Evolutionary conservation across 2,329 filamentous ascomycete genomes (phyloP).

Genomic region (Tolypocladium cylindrosporum): DNA sequence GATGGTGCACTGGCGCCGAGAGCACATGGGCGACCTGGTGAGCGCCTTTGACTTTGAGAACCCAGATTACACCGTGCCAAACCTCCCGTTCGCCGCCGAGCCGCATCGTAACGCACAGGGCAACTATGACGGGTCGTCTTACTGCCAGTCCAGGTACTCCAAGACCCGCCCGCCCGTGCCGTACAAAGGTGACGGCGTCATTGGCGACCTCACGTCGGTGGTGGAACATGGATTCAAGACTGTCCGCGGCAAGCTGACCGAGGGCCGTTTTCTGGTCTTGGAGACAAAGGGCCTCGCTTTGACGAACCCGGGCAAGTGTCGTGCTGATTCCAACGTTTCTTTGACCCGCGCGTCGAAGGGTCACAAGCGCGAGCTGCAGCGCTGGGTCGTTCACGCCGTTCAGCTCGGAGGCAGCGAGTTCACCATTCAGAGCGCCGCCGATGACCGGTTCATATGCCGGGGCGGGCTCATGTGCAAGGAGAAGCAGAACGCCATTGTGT

Average conservation of each 20-base stretch:
- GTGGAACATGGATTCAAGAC: conserved; percentile 46
- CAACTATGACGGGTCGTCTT: conserved; percentile 33
- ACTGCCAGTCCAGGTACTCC: conserved; percentile 29
- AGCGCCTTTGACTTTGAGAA: conserved; percentile 34
- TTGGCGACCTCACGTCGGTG: conserved; percentile 24
- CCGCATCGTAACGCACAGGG: conserved; percentile 32
- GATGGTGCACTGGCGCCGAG: conserved; percentile 20
- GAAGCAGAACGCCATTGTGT: conserved; percentile 5
- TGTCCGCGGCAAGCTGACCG: conserved; percentile 39
- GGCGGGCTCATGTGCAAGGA: conserved; percentile 2
- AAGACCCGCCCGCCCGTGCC: conserved; percentile 33
- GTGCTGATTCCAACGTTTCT: conserved; percentile 7
- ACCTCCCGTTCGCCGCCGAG: conserved; percentile 30
- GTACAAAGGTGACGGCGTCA: conserved; percentile 27
- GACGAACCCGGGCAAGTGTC: background rate
- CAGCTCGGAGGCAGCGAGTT: conserved; percentile 15
- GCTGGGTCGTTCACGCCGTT: conserved; percentile 38
- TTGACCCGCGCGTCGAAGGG: conserved; percentile 14
- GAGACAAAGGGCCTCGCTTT: conserved; percentile 36
- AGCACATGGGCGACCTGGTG: conserved; percentile 23
- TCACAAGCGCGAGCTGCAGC: conserved; percentile 20
- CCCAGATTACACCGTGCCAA: conserved; percentile 37
- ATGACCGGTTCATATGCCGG: conserved; percentile 11
- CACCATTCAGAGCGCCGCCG: conserved; percentile 12
- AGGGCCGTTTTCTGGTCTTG: conserved; percentile 44